Conservation (phyloP, 2,329 filamentous ascomycete genomes). For the Aureobasidium subglaciale region DNA sequence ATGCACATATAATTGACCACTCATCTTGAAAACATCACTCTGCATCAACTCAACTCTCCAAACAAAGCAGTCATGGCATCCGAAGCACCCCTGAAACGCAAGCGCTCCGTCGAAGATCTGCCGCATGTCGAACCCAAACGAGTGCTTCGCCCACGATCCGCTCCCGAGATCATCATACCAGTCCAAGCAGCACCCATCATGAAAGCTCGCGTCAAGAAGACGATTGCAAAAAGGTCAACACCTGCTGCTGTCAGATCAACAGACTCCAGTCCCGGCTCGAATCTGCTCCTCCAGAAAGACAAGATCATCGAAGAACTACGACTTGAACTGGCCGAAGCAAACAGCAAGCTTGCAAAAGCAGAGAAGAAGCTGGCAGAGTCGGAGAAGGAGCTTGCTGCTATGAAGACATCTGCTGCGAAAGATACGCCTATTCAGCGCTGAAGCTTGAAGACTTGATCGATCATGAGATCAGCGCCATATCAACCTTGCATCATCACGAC, state of each 20-base stretch:
- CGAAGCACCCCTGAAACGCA: not conserved
- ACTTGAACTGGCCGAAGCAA: constrained; percentile 85
- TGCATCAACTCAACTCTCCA: not conserved
- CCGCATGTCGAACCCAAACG: not conserved
- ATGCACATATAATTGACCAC: no score
- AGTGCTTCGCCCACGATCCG: not conserved
- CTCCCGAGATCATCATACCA: not conserved
- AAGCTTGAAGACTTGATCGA: no score
- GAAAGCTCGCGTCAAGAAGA: not conserved
- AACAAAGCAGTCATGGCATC: not conserved
- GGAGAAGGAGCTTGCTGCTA: constrained; percentile 61
- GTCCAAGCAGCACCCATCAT: not conserved
- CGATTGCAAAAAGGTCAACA: not conserved
- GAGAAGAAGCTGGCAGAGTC: constrained; percentile 86
- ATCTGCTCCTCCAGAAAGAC: constrained; percentile 88
- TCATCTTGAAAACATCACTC: no score
- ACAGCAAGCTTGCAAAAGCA: constrained; percentile 89
- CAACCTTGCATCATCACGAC: no score
- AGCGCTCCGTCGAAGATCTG: not conserved
- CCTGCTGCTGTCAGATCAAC: not conserved
- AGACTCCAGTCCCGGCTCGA: constrained; percentile 55
- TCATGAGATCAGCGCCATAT: no score
- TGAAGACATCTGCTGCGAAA: not conserved
- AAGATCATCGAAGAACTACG: constrained; percentile 89
- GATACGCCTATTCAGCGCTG: no score